phyloP scores from a whole-genome alignment of 2,329 filamentous ascomycete genomes.

The Cordyceps militaris region DNA sequence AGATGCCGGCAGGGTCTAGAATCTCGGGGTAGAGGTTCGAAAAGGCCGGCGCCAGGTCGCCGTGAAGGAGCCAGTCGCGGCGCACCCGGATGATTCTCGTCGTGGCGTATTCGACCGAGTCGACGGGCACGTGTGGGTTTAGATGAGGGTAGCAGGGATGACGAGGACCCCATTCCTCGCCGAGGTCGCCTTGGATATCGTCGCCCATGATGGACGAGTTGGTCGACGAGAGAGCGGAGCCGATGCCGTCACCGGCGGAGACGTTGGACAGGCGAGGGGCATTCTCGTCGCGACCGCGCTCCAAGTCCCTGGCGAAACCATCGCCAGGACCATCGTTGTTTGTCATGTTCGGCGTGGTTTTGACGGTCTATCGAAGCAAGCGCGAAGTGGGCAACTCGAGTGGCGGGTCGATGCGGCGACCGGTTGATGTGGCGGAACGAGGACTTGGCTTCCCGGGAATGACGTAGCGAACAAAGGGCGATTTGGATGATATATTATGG shows the following conservation, averaged over 20 bases:
- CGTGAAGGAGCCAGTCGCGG: slow-evolving; percentile 83
- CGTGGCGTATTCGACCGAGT: slow-evolving; percentile 64
- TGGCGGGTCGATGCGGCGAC: not conserved
- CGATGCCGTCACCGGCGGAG: slow-evolving; percentile 45
- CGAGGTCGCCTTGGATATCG: slow-evolving; percentile 57
- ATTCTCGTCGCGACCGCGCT: slow-evolving; percentile 43
- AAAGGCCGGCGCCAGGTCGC: slow-evolving; percentile 87
- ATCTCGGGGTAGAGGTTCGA: slow-evolving; percentile 96
- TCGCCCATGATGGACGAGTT: slow-evolving; percentile 58
- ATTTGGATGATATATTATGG: not conserved
- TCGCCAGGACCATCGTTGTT: slow-evolving; percentile 21
- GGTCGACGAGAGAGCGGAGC: slow-evolving; percentile 48
- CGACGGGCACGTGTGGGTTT: slow-evolving; percentile 80
- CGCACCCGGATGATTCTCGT: slow-evolving; percentile 89
- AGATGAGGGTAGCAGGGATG: slow-evolving; percentile 93
- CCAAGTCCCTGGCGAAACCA: slow-evolving; percentile 45
- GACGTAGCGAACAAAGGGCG: not conserved
- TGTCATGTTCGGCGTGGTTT: not conserved
- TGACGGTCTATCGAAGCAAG: not conserved
- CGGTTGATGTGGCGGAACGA: not conserved
- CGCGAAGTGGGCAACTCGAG: not conserved
- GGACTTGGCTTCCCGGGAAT: not conserved
- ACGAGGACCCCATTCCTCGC: slow-evolving; percentile 82
- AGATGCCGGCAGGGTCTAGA: slow-evolving; percentile 72
- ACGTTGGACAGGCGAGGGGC: slow-evolving; percentile 40